Percentiles rank a stretch among this genome's conserved stretches.
These are phyloP conservation scores for Xylaria intraflava DNA, from an alignment of 495 filamentous ascomycete species.

Conservation along the genomic window DNA sequence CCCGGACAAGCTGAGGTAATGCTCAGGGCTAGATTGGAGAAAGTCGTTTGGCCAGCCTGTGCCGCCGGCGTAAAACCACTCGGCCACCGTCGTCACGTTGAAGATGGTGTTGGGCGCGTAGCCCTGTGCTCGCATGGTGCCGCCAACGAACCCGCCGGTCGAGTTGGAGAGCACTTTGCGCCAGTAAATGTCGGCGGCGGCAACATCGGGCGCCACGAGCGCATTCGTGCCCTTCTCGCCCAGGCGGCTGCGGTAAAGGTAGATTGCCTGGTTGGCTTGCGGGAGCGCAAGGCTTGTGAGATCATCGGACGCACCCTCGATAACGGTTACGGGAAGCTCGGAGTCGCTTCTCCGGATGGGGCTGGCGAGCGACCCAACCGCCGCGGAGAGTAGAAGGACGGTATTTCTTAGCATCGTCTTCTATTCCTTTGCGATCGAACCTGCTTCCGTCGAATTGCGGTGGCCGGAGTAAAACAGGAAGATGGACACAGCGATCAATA, in stretches of 20 bases:
- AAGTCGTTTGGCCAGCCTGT: constrained; percentile 12
- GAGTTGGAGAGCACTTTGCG: constrained; percentile 9
- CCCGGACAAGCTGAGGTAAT: constrained; percentile 11
- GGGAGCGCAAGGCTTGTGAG: background rate
- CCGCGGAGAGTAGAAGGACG: constrained; percentile 1
- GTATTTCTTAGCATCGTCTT: constrained; percentile 4
- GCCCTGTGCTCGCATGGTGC: constrained; percentile 6
- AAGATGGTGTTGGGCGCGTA: constrained; percentile 8
- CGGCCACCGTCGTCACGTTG: constrained; percentile 10
- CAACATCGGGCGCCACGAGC: constrained; percentile 15
- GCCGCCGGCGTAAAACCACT: constrained; percentile 14
- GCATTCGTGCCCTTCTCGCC: constrained; percentile 5
- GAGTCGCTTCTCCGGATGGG: background rate
- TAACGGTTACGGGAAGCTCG: constrained; percentile 5
- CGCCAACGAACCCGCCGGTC: constrained; percentile 7
- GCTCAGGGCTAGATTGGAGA: constrained; percentile 15
- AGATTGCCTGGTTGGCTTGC: background rate
- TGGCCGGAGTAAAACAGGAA: too few relatives aligned
- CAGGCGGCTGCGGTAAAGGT: constrained; percentile 10
- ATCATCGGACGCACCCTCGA: constrained; percentile 3
- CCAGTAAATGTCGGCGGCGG: constrained; percentile 15
- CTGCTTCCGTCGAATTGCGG: background rate
- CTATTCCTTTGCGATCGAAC: background rate
- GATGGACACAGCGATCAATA: too few relatives aligned
- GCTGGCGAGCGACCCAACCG: constrained; percentile 1